Evolutionary conservation across 2,329 filamentous ascomycete species (phyloP).

Genomic region (Monilinia polystroma): DNA sequence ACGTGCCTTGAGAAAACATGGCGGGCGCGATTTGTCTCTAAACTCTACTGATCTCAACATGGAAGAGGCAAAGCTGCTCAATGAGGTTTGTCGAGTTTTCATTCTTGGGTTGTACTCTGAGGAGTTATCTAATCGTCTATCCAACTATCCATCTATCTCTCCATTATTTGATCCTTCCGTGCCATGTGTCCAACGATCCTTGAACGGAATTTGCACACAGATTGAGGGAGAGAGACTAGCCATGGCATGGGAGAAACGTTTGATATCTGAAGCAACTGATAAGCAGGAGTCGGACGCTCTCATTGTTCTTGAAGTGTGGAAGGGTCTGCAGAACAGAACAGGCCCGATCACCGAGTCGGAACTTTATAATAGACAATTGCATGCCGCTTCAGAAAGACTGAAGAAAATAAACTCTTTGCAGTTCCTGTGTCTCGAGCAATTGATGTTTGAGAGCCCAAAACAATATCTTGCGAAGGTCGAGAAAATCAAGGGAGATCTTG

Average conservation of each 20-base stretch:
- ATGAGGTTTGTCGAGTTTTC: slow-evolving; percentile 54
- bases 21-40: slow-evolving; percentile 35
- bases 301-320: slow-evolving; percentile 48
- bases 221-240: slow-evolving; percentile 56
- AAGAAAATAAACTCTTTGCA: slow-evolving; percentile 54
- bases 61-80: slow-evolving; percentile 50
- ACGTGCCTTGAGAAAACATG: slow-evolving; percentile 35
- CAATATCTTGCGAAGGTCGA: slow-evolving; percentile 51
- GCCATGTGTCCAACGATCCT: slow-evolving; percentile 44
- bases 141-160: slow-evolving; percentile 49
- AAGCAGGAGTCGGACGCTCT: slow-evolving; percentile 43
- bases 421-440: slow-evolving; percentile 54
- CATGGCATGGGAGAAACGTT: slow-evolving; percentile 46
- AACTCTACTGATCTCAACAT: slow-evolving; percentile 31
- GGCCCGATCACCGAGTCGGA: slow-evolving; percentile 46
- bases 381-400: slow-evolving; percentile 49
- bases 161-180: slow-evolving; percentile 38
- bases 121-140: slow-evolving; percentile 47
- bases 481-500: slow-evolving; percentile 44
- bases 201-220: slow-evolving; percentile 54
- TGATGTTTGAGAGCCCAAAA: slow-evolving; percentile 50
- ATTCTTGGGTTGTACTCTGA: slow-evolving; percentile 53
- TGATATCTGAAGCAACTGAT: slow-evolving; percentile 42
- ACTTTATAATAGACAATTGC: slow-evolving; percentile 54
- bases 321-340: slow-evolving; percentile 41